Evolutionary conservation across 2,329 filamentous ascomycete species (phyloP).

Genomic region (Fusarium nanum): DNA sequence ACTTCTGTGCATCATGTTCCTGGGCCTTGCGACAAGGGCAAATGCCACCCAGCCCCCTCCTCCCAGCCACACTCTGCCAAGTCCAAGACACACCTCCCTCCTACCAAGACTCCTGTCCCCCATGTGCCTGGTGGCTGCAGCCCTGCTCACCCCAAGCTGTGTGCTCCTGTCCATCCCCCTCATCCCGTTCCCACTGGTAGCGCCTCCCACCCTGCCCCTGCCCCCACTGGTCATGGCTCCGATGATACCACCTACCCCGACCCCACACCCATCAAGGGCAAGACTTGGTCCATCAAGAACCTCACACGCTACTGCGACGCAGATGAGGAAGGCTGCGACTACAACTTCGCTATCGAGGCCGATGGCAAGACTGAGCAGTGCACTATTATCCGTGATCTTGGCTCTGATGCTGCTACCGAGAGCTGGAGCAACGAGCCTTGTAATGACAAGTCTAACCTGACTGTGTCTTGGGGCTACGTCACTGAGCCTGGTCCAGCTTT

Average conservation of each 20-base stretch:
- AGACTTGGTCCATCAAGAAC: constrained; percentile 26
- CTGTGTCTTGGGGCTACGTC: constrained; percentile 36
- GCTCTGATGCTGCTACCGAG: constrained; percentile 24
- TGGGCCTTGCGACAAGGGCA: neutral
- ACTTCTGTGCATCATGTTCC: neutral
- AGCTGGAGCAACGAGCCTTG: constrained; percentile 35
- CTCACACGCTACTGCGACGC: constrained; percentile 33
- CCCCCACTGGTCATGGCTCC: neutral
- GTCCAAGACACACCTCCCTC: constrained; percentile 4
- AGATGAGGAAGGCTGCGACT: constrained; percentile 32
- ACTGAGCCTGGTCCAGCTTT: constrained; percentile 33
- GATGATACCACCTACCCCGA: constrained; percentile 4
- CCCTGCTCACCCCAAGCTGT: constrained; percentile 17
- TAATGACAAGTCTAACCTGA: constrained; percentile 22
- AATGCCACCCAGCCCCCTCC: neutral
- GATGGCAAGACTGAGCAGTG: constrained; percentile 33
- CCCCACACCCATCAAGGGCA: constrained; percentile 17
- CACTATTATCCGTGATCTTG: constrained; percentile 30
- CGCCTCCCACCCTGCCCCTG: neutral
- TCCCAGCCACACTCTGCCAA: neutral
- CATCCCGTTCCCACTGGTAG: neutral
- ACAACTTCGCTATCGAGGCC: constrained; percentile 32
- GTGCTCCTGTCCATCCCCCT: constrained; percentile 15
- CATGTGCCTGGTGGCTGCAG: constrained; percentile 20
- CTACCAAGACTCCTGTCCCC: constrained; percentile 1